These are phyloP conservation scores for Dorcoceras hygrometricum DNA, from an alignment of 257 asterid genomes.

Conservation along the genomic window DNA sequence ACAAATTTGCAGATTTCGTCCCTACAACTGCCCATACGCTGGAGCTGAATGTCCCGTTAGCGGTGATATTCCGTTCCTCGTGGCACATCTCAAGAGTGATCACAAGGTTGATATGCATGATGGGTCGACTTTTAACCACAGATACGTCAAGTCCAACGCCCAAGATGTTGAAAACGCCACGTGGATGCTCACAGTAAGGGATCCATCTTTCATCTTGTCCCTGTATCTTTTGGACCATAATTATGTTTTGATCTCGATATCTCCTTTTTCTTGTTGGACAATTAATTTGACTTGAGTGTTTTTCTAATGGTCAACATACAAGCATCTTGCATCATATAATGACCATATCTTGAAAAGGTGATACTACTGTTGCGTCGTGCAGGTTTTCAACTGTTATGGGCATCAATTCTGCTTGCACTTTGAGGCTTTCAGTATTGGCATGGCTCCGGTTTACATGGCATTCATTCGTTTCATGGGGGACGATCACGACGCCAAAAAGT, in stretches of 20 bases:
- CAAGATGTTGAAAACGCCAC: slow-evolving; percentile 53
- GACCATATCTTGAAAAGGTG: not conserved
- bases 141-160: slow-evolving; percentile 53
- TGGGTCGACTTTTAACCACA: slow-evolving; percentile 56
- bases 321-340: not conserved
- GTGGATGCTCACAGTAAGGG: slow-evolving; percentile 58
- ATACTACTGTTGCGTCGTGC: not conserved
- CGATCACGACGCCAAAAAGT: slow-evolving; percentile 46
- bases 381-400: slow-evolving; percentile 58
- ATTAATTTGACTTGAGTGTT: no score
- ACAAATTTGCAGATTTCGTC: slow-evolving; percentile 45
- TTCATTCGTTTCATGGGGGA: slow-evolving; percentile 67
- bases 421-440: slow-evolving; percentile 54
- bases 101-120: slow-evolving; percentile 61
- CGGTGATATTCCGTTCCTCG: slow-evolving; percentile 45
- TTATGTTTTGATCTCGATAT: not conserved
- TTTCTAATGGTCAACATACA: not conserved
- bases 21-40: slow-evolving; percentile 53
- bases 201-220: slow-evolving; percentile 1
- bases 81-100: slow-evolving; percentile 52
- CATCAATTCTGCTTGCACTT: slow-evolving; percentile 62
- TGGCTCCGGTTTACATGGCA: slow-evolving; percentile 57
- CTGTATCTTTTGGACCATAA: not conserved
- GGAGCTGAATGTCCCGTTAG: slow-evolving; percentile 50
- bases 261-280: not conserved